A percentile compares a stretch with the other conserved stretches of the same genome.
phyloP scores from a whole-genome alignment of 116 monocot species.

The Zostera marina region DNA sequence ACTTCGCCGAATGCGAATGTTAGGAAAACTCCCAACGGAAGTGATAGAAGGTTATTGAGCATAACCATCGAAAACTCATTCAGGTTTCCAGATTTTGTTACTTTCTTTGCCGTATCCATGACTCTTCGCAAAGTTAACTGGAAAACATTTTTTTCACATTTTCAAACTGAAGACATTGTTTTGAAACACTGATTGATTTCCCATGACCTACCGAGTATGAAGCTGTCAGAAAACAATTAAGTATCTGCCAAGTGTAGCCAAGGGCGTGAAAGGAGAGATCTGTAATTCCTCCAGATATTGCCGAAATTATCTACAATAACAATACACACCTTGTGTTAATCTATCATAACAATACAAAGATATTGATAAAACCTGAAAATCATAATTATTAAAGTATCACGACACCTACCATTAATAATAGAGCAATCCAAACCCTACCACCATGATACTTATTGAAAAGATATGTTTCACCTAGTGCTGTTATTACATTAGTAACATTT shows the following conservation, averaged over 20 bases:
- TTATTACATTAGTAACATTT: constrained; percentile 70
- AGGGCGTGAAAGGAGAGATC: constrained; percentile 65
- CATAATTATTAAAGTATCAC: not conserved
- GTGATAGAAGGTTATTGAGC: constrained; percentile 59
- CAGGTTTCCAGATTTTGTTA: constrained; percentile 48
- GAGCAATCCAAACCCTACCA: constrained; percentile 50
- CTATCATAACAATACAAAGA: not conserved
- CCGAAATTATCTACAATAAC: constrained; percentile 43
- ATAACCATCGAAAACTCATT: constrained; percentile 77
- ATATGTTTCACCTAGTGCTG: constrained; percentile 62
- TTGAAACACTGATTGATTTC: no score
- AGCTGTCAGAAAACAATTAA: constrained; percentile 74
- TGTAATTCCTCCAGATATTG: constrained; percentile 52
- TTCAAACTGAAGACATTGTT: no score
- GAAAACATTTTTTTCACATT: not conserved
- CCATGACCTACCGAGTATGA: constrained; percentile 38
- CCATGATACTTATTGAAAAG: constrained; percentile 46
- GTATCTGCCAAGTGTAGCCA: constrained; percentile 61
- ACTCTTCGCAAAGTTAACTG: constrained; percentile 47
- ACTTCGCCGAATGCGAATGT: constrained; percentile 35
- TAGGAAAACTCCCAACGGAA: constrained; percentile 47
- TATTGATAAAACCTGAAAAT: not conserved
- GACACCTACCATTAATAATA: constrained; percentile 43
- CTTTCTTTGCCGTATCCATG: constrained; percentile 61
- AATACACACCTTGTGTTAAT: not conserved